Percentiles rank a stretch among this genome's conserved stretches.
Evolutionary conservation across 2,329 filamentous ascomycete species (phyloP).

Genomic region (Aspergillus novofumigatus): DNA sequence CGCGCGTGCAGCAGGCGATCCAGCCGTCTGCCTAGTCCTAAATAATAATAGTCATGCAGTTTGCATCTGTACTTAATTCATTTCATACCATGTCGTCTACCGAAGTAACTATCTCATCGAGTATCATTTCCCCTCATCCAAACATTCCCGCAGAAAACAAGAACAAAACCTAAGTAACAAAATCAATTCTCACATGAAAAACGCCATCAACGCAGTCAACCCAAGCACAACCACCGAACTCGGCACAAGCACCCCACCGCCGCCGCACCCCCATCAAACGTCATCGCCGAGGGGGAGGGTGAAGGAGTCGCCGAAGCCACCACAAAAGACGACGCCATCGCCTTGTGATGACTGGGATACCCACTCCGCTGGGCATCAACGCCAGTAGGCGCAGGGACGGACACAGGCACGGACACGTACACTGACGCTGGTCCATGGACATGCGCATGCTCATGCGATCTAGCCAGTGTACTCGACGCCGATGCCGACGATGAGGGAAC

Average conservation of each 20-base stretch:
- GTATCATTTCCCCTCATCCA: no score
- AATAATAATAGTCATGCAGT: no score
- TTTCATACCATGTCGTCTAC: not conserved
- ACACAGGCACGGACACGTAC: not conserved
- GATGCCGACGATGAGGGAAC: not conserved
- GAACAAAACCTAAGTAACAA: no score
- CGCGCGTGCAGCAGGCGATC: conserved; percentile 74
- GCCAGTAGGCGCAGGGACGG: not conserved
- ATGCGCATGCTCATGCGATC: no score
- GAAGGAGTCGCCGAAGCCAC: not conserved
- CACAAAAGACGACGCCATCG: not conserved
- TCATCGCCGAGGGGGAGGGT: not conserved
- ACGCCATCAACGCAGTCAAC: no score
- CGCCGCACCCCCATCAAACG: not conserved
- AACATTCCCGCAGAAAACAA: no score
- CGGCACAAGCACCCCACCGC: not conserved
- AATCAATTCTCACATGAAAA: no score
- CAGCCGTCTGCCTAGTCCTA: conserved; percentile 47
- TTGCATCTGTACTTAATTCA: no score
- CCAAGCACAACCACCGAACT: not conserved
- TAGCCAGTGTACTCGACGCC: not conserved
- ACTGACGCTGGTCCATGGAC: not conserved
- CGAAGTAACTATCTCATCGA: not conserved
- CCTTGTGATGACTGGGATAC: not conserved
- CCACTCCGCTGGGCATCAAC: not conserved